These are phyloP conservation scores for Eucalyptus cloeziana DNA, from an alignment of 345 rosid species.

Conservation along the genomic window DNA sequence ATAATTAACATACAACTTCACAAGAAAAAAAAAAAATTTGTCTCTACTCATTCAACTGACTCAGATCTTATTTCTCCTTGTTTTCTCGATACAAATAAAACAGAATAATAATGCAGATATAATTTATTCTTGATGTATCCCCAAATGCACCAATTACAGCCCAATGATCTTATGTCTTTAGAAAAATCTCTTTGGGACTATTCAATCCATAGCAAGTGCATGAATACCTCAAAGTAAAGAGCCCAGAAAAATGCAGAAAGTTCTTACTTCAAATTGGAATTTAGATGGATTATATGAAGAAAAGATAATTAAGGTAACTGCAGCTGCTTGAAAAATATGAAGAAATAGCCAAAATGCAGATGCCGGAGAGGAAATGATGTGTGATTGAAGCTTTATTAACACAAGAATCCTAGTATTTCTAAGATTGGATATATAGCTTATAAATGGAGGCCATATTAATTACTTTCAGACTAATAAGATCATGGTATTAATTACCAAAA, in stretches of 20 bases:
- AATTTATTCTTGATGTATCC: neutral
- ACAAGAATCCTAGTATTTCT: neutral
- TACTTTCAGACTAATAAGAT: neutral
- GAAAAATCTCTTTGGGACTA: neutral
- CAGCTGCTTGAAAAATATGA: neutral
- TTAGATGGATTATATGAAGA: neutral
- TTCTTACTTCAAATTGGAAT: neutral
- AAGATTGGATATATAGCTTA: neutral
- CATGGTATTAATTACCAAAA: neutral
- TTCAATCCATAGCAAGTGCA: neutral
- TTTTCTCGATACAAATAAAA: neutral
- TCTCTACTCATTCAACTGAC: neutral
- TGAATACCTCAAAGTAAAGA: neutral
- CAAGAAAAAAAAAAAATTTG: neutral
- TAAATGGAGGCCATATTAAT: neutral
- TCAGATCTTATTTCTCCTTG: neutral
- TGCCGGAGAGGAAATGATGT: neutral
- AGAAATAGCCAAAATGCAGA: neutral
- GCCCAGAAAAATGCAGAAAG: neutral
- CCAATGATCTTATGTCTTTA: neutral
- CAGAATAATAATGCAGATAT: neutral
- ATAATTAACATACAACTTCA: neutral
- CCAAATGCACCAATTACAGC: neutral
- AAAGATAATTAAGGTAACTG: neutral
- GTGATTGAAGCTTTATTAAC: neutral